Base-by-base conservation (phyloP, 2,329 filamentous ascomycete genomes). In the Amauroascus verrucosus region DNA sequence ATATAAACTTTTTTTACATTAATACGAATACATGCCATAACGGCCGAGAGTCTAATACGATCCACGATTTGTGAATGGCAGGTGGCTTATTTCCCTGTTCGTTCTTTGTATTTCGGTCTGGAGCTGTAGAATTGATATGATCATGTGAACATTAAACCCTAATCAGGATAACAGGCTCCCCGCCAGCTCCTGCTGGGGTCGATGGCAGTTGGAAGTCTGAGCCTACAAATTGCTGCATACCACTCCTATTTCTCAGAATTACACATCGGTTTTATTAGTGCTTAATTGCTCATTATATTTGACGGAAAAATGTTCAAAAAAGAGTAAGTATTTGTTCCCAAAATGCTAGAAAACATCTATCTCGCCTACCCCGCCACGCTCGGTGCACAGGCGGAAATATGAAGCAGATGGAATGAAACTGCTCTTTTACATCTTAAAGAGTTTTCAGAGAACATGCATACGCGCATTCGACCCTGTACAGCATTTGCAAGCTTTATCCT, bases 271-370 rank as follows among this genome's bases (percentile, higher is more conserved):
- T 11, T 3, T 33, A 33, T 30, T 11, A 4, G 14, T n/a, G 30
- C 26, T 13, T 26, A 44, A 9, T 24, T 22, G 4, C 7, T 20
- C 11, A 6, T 4, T 20, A 4, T 18, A 13, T 32, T 14, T 38
- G 26, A 14, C 2, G 13, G 5, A 81, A n/a, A 65, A 58, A 95
- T 95, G 88, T 95, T 95, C 70, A 95, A 95, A 69, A 95, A 93
- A 78, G 88, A 94, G 88, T 93, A 71, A 66, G 79, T 48, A 28
- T 37, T 11, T 16, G 72, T 24, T 20, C 7, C n/a, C 24, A 41
- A 4, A 28, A n/a, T 7, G 30, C 26, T 33, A 26, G 26, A 30
- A 11, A 38, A 9, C 43, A 28, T 14, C 20, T 18, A 2, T 16
- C 16, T 38, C 38, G 28, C 33, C n/a, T 24, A 53, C 40, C 38